Base-by-base conservation (phyloP, 2,329 filamentous ascomycete species). In the Penicillium hordei region DNA sequence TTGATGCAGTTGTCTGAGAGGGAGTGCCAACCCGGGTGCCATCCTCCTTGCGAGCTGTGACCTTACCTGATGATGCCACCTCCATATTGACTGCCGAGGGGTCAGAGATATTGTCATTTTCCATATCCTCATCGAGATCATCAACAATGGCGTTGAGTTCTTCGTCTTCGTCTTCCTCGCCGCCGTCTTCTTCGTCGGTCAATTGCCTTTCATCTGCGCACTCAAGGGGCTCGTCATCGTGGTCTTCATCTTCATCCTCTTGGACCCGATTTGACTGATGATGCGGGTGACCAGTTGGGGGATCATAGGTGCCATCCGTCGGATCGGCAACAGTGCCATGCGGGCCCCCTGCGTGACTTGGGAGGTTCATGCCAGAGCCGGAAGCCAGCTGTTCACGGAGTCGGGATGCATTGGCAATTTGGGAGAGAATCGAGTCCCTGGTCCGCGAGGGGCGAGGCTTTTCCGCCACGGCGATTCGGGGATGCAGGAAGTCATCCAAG, bases 51-150 rank as follows among this genome's bases (percentile, higher is more conserved):
- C 89, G 89, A 39, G 93, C 93, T 1, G 91, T 96, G 15, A 97
- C 89, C 70, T 91, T 95, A 15, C 92, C 93, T 21, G 88, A 89
- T 19, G 89, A 87, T 39, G 88, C 92, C 42, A 97, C 86, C 74
- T 97, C 93, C 72, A 99, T 85, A 68, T 91, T 97, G 33, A 97
- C 91, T 6, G 94, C 93, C 4, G 90, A 89, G 2, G 92, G 90
- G 66, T 94, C 91, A 7, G 89, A 83, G n/a, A 84, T 81, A n/a
- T 84, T 84, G 55, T 89, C 88, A 50, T 91, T 84, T 36, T 85
- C 86, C 74, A 93, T 87, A 33, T 93, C 91, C 60, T 93, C 90
- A 55, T 97, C 91, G 1, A 97, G 79, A 65, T 95, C 91, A 58
- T 93, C 91, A n/a, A 97, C 88, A 60, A 97, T 89, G 23, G 91